Evolutionary conservation across 176 grass and related monocot species (phyloP).

Genomic region (Juncus effusus): DNA sequence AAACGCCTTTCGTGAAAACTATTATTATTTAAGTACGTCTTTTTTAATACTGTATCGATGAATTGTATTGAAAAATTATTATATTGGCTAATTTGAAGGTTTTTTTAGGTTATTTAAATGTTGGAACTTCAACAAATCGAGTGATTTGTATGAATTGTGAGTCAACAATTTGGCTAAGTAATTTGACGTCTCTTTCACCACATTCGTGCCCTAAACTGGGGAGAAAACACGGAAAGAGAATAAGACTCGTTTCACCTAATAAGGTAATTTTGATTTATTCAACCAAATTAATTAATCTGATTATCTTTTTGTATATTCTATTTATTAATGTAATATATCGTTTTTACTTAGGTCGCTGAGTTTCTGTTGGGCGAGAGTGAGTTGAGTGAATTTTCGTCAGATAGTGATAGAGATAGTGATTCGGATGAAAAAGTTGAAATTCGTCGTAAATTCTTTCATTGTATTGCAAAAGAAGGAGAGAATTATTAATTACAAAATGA

Average conservation of each 20-base stretch:
- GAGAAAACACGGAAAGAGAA: constrained; percentile 36
- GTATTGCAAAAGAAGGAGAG: no score
- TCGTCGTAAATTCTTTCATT: constrained; percentile 3
- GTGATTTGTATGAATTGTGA: constrained; percentile 48
- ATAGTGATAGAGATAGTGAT: constrained; percentile 19
- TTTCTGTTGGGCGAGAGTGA: not conserved
- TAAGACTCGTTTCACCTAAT: constrained; percentile 46
- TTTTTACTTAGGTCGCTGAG: constrained; percentile 8
- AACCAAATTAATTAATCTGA: not conserved
- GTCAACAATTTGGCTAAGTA: constrained; percentile 72
- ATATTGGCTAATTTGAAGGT: constrained; percentile 9
- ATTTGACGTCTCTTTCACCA: constrained; percentile 40
- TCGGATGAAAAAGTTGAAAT: constrained; percentile 1
- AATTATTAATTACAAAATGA: no score
- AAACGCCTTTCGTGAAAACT: constrained; percentile 43
- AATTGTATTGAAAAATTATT: not conserved
- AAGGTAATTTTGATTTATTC: constrained; percentile 40
- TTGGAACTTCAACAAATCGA: constrained; percentile 53
- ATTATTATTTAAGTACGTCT: constrained; percentile 29
- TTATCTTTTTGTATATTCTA: not conserved
- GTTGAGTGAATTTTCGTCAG: not conserved
- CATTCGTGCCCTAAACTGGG: constrained; percentile 44
- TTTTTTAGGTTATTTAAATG: constrained; percentile 36
- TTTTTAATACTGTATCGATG: constrained; percentile 8
- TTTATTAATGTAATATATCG: not conserved